Base-by-base conservation (phyloP, 2,329 filamentous ascomycete species). In the Diaporthe humulicola region DNA sequence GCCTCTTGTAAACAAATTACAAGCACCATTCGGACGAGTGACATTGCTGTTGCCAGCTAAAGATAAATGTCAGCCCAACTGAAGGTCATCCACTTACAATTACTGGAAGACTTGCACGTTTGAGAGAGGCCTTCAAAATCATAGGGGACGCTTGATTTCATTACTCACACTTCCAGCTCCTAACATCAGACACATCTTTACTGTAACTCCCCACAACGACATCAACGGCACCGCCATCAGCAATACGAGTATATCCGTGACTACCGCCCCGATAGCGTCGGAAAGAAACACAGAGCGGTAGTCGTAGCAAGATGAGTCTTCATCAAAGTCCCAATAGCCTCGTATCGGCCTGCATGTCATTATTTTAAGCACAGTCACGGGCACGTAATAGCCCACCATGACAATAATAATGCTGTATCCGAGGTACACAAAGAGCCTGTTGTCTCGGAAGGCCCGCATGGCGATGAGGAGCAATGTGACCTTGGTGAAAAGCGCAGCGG, bases 1-100 rank as follows among this genome's bases (percentile, higher is more conserved):
- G 42, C 25, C 61, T 50, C 61, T 52, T 67, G 28, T n/a, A 50
- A 17, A 30, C 5, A 33, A 52, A 67, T 38, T 6, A 67, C 42
- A 67, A 67, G 45, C 36, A 36, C 22, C 61, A 67, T 67, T 19
- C 61, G 61, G 42, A 67, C 61, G 22, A 67, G 61, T 19, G 45
- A 50, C 2, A 48, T 2, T 22, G 61, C 28, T n/a, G 61, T 67
- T 52, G 42, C 61, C 19, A 67, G 6, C 61, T 67, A 33, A 19
- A n/a, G 6, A 30, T 5, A 45, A 48, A 25, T 19, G 61, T 67
- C 42, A 52, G 61, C 45, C 25, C 8, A 33, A 7, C 28, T 28
- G 10, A 19, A 7, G 15, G n/a, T 9, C 8, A 17, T 36, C 19
- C 7, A 5, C 25, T 22, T 25, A 12, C 1, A n/a, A 22, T 9